These are phyloP conservation scores for Globisporangium spiculum DNA, from an alignment of 352 stramenopile genomes.

Conservation along the genomic window DNA sequence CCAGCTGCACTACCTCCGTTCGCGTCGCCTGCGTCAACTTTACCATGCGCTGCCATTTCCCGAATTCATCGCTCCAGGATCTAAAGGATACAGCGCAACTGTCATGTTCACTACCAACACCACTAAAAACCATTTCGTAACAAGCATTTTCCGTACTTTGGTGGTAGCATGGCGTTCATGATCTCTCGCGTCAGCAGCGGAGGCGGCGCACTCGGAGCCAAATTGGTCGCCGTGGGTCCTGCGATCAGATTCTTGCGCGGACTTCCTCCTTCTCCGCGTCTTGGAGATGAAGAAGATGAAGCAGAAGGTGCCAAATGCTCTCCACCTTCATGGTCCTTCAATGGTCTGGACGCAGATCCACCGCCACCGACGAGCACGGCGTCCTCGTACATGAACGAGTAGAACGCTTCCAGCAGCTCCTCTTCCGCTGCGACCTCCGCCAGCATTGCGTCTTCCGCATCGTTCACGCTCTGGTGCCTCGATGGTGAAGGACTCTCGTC, in stretches of 20 bases:
- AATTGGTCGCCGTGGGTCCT: slow-evolving; percentile 12
- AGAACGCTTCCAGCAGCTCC: slow-evolving; percentile 50
- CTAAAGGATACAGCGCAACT: slow-evolving; percentile 20
- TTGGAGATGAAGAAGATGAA: slow-evolving; percentile 19
- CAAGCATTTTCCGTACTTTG: slow-evolving; percentile 39
- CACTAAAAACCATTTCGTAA: not conserved
- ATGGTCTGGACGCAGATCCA: slow-evolving; percentile 26
- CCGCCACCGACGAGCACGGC: slow-evolving; percentile 34
- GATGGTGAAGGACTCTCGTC: not conserved
- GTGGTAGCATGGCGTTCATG: slow-evolving; percentile 66
- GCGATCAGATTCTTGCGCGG: slow-evolving; percentile 17
- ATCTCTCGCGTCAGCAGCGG: slow-evolving; percentile 42
- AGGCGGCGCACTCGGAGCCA: slow-evolving; percentile 12
- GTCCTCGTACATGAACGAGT: slow-evolving; percentile 59
- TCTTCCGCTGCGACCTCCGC: slow-evolving; percentile 25
- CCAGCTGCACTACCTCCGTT: slow-evolving; percentile 42
- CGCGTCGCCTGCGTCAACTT: slow-evolving; percentile 39
- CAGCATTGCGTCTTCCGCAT: slow-evolving; percentile 9
- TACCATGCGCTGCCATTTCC: slow-evolving; percentile 75
- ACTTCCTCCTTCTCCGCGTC: slow-evolving; percentile 17
- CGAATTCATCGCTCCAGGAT: slow-evolving; percentile 47
- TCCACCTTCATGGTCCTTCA: slow-evolving; percentile 22
- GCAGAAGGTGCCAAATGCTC: not conserved
- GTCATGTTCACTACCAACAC: not conserved
- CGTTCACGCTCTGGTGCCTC: not conserved